Evolutionary conservation across 129 eudicot genomes (phyloP), one percentile per base, ranked within the genome.

Genomic region (Artemisia annua): DNA sequence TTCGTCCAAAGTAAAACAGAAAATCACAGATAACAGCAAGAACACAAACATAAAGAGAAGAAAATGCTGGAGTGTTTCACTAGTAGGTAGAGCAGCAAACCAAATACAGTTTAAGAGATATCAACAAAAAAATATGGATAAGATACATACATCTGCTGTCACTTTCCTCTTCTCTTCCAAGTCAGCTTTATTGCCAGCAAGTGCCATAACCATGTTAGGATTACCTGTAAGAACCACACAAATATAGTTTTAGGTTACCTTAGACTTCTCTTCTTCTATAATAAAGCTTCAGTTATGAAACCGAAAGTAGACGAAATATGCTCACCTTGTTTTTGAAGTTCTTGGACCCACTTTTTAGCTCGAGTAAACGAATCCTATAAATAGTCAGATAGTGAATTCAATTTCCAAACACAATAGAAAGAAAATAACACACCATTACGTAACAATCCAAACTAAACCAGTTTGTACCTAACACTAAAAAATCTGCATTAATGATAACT

Each of bases 311-410:
- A 62, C 17, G 9, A 75, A 26, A 55, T 19, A 22, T 46, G 64
- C 78, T 64, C 63, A 94, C 98, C 98, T 94, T 94, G 98, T 84
- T 92, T 92, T 79, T 89, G 98, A 67, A 92, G 85, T 77, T 92
- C 98, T 78, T 92, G 95, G 56, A 92, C 98, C 98, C 98, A 92
- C 83, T 87, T 92, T 88, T 92, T 92, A 48, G 98, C 98, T 71
- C 87, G 85, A 39, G 81, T 70, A 83, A 89, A 92, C 9, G 98
- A 92, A 71, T 92, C 98, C 98, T 92, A 71, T 57, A 70, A n/a
- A 24, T 39, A 14, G 19, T 35, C 73, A 19, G 63, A 78, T 55
- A 64, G 20, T 24, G 30, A 19, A 3, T 46, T 57, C 28, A 66
- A 60, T n/a, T 35, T 64, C 66, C 49, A 75, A 58, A 60, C 63